A percentile compares a stretch with the other conserved stretches of the same genome.
Evolutionary conservation across 2,329 filamentous ascomycete genomes (phyloP).

Genomic region (Arthrobotrys iridis): DNA sequence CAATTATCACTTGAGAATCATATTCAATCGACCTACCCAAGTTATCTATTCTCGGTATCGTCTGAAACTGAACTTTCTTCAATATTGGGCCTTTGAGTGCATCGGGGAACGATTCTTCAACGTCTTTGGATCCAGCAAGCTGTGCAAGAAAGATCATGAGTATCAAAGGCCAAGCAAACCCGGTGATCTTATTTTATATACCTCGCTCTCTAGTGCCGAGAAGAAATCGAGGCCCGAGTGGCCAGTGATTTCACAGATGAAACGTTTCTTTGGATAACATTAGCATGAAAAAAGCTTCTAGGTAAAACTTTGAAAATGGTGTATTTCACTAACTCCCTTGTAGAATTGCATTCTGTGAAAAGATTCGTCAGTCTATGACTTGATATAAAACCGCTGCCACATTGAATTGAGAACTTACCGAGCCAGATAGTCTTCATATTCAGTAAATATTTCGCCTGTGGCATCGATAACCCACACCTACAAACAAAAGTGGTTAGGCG

Average conservation of each 20-base stretch:
- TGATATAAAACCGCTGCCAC: not conserved
- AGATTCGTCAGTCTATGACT: constrained; percentile 60
- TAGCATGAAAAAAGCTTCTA: constrained; percentile 22
- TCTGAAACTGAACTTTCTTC: constrained; percentile 90
- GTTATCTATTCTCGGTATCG: constrained; percentile 86
- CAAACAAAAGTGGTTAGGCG: constrained; percentile 4
- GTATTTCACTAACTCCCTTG: constrained; percentile 63
- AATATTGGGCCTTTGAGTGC: constrained; percentile 89
- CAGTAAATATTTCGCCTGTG: constrained; percentile 87
- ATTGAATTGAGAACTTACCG: constrained; percentile 69
- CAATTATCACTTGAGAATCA: constrained; percentile 56
- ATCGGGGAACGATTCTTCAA: constrained; percentile 91
- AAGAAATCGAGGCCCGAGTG: constrained; percentile 92
- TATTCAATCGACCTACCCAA: constrained; percentile 65
- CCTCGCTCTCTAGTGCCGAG: constrained; percentile 89
- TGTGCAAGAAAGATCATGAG: constrained; percentile 62
- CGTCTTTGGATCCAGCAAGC: constrained; percentile 83
- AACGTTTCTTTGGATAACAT: constrained; percentile 72
- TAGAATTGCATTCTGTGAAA: constrained; percentile 84
- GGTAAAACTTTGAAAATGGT: not conserved
- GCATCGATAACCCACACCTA: constrained; percentile 92
- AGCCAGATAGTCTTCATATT: constrained; percentile 86
- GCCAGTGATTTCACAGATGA: constrained; percentile 95
- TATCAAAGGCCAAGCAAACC: not conserved
- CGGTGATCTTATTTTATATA: constrained; percentile 64